Percentiles rank a stretch among this genome's conserved stretches.
phyloP scores from a whole-genome alignment of 2,329 filamentous ascomycete genomes.

The Fusarium odoratissimum region DNA sequence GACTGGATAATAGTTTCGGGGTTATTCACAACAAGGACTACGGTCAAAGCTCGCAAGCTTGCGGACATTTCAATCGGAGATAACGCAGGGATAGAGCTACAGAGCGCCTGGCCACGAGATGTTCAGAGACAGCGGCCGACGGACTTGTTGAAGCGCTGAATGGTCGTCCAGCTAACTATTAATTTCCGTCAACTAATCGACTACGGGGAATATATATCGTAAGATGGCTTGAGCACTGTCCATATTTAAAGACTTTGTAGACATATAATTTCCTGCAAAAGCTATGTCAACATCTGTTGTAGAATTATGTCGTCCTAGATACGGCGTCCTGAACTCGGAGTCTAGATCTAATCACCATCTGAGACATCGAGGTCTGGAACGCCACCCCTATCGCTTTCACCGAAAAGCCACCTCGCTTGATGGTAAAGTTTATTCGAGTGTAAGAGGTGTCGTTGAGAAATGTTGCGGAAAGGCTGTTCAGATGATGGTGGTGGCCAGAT shows the following conservation, averaged over 20 bases:
- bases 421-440: background rate
- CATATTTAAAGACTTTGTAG: background rate
- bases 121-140: slow-evolving; percentile 4
- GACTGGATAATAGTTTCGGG: background rate
- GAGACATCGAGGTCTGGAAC: slow-evolving; percentile 13
- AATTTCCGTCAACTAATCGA: background rate
- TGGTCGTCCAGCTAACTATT: slow-evolving; percentile 11
- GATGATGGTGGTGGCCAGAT: background rate
- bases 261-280: background rate
- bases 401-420: slow-evolving; percentile 3
- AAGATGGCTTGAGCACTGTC: background rate
- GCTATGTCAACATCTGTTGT: background rate
- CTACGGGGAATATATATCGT: background rate
- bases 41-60: background rate
- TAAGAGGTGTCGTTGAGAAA: background rate
- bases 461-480: background rate
- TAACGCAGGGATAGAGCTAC: background rate
- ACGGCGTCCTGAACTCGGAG: background rate
- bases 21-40: background rate
- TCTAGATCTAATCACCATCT: slow-evolving; percentile 12
- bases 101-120: background rate
- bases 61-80: background rate
- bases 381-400: slow-evolving; percentile 16
- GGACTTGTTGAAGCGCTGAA: background rate
- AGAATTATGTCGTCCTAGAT: slow-evolving; percentile 5